Base-by-base conservation (phyloP, 2,329 filamentous ascomycete species). In the Cercospora berteroae region DNA sequence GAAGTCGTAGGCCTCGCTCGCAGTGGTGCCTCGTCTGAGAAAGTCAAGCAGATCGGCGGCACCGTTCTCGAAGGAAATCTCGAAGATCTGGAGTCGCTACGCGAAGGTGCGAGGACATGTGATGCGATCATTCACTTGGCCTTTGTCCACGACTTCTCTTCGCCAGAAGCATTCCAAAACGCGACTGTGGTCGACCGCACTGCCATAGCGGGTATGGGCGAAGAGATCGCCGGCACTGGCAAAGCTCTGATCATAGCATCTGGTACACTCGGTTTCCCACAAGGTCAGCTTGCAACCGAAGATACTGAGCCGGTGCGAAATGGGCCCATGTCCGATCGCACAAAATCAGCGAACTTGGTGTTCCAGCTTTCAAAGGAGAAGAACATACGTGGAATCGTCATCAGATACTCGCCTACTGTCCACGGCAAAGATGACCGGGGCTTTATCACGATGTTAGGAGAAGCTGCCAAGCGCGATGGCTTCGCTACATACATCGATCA, bases 81-180 rank as follows among this genome's bases (percentile, higher is more conserved):
- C 3, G 67, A 68, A 2, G 73, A 79, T 9, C 75, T 80, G 44
- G 78, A 80, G 23, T 69, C 81, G 2, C 76, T 85, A 4, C 75
- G 74, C 2, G 31, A 67, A 13, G 79, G 83, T 69, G 77, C 78
- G 57, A 68, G 76, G n/a, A 66, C 73, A 9, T 81, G 81, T 5
- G 81, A 84, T 64, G 72, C 77, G n/a, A 79, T 84, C 6, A 72
- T 84, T 4, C 80, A 82, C 67, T 76, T 84, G 5, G 83, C 78
- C 18, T 76, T 78, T 59, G 69, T 75, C 52, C 74, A 75, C 70
- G 67, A 72, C 42, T 71, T 71, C 55, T 63, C 50, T 31, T 69
- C 61, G 4, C 12, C 50, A 5, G 69, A 67, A 36, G 50, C 71
- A 39, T 78, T 77, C 61, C 71, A 74, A 2, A 64, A 72, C 6